Percentiles rank a stretch among this genome's conserved stretches.
Evolutionary conservation across 208 protist species (phyloP).

Genomic region (Crithidia brevicula): DNA sequence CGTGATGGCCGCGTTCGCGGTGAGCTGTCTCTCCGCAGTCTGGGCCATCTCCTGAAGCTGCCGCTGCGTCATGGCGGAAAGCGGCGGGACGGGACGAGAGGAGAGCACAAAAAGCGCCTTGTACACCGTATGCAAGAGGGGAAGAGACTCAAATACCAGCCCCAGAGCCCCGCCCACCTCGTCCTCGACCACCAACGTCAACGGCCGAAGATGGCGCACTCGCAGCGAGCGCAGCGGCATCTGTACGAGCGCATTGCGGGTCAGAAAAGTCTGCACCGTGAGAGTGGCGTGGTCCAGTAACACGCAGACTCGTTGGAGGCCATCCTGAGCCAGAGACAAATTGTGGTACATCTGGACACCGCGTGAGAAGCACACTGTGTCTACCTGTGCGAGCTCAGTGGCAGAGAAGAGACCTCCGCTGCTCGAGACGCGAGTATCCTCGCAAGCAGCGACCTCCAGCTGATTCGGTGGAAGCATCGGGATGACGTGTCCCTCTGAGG

Average conservation of each 20-base stretch:
- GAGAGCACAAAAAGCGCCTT: slow-evolving; percentile 38
- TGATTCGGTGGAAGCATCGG: slow-evolving; percentile 16
- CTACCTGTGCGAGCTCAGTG: slow-evolving; percentile 22
- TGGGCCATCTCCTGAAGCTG: slow-evolving; percentile 12
- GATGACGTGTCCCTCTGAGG: slow-evolving; percentile 7
- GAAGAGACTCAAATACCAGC: slow-evolving; percentile 17
- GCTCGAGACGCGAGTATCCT: not conserved
- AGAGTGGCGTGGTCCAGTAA: slow-evolving; percentile 28
- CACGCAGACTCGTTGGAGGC: slow-evolving; percentile 27
- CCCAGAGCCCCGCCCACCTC: slow-evolving; percentile 20
- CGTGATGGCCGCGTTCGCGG: not conserved
- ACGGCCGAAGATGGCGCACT: slow-evolving; percentile 22
- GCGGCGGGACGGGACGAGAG: slow-evolving; percentile 11
- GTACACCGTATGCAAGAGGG: slow-evolving; percentile 29
- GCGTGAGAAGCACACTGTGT: slow-evolving; percentile 17
- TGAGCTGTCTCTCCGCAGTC: not conserved
- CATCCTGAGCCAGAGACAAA: not conserved
- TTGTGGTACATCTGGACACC: slow-evolving; percentile 33
- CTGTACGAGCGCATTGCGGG: slow-evolving; percentile 23
- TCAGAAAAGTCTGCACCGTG: slow-evolving; percentile 24
- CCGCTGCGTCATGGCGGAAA: slow-evolving; percentile 11
- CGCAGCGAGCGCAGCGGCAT: slow-evolving; percentile 22
- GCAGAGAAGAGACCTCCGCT: slow-evolving; percentile 24
- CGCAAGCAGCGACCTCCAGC: not conserved
- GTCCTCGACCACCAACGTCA: slow-evolving; percentile 25